Evolutionary conservation across 371 early-diverging fungal genomes (phyloP).

Genomic region (Dichotomocladium elegans): DNA sequence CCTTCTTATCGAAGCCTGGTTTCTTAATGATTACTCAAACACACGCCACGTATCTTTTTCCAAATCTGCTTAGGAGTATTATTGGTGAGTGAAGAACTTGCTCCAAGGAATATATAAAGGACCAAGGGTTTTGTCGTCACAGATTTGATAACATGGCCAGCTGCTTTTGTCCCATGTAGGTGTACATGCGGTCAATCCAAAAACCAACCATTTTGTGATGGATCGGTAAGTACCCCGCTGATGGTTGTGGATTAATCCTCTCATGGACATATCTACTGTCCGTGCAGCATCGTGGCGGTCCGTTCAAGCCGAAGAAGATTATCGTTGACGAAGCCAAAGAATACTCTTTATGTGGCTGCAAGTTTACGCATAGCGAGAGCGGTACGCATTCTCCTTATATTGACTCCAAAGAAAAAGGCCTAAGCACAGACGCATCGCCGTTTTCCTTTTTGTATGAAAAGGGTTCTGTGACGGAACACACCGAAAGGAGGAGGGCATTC

Average conservation of each 20-base stretch:
- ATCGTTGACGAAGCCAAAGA: slow-evolving; percentile 30
- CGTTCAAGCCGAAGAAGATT: slow-evolving; percentile 33
- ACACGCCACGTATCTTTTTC: not conserved
- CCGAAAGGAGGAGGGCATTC: slow-evolving; percentile 33
- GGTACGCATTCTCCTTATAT: not conserved
- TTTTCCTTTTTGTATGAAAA: not conserved
- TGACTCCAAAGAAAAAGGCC: not conserved
- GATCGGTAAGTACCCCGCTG: slow-evolving; percentile 19
- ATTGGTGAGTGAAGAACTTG: slow-evolving; percentile 9
- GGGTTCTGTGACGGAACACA: slow-evolving; percentile 36
- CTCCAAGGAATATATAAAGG: not conserved
- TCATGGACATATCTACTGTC: not conserved
- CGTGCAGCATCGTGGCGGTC: slow-evolving; percentile 17
- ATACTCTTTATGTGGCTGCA: slow-evolving; percentile 30
- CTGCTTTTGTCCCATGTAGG: slow-evolving; percentile 6
- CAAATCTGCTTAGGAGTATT: slow-evolving; percentile 23
- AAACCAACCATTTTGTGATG: slow-evolving; percentile 37
- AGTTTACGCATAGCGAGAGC: slow-evolving; percentile 24
- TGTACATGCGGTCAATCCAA: slow-evolving; percentile 35
- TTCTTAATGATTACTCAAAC: not conserved
- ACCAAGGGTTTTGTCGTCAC: not conserved
- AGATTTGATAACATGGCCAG: too few relatives aligned
- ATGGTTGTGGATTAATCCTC: not conserved
- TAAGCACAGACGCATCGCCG: not conserved
- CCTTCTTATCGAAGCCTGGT: too few relatives aligned